These are phyloP conservation scores for Colletotrichum filicis DNA, from an alignment of 2,329 filamentous ascomycete species.

Conservation along the genomic window DNA sequence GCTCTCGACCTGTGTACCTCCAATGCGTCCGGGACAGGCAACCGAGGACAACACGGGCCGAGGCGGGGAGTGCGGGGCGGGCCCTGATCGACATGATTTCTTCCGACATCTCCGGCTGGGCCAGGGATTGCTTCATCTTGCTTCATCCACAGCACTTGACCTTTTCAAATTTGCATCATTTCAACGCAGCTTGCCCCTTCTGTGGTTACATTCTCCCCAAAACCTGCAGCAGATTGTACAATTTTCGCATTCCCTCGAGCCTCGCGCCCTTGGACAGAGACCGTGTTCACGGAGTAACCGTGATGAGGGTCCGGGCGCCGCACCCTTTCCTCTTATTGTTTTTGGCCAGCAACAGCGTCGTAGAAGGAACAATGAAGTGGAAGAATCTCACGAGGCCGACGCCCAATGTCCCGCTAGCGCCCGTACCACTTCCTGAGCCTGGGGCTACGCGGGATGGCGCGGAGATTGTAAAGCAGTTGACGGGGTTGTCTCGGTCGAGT, in stretches of 20 bases:
- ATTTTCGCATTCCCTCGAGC: too few species aligned
- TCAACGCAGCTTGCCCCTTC: too few species aligned
- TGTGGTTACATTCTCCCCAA: not conserved
- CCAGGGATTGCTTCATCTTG: not conserved
- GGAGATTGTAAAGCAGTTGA: slow-evolving; percentile 50
- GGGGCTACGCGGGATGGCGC: slow-evolving; percentile 47
- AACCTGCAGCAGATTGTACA: too few species aligned
- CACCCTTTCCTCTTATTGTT: not conserved
- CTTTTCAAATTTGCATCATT: not conserved
- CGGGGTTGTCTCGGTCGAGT: slow-evolving; percentile 46
- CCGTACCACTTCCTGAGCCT: slow-evolving; percentile 47
- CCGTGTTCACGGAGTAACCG: too few species aligned
- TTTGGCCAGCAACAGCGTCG: not conserved
- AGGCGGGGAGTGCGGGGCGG: not conserved
- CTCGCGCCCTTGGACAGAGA: too few species aligned
- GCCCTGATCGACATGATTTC: not conserved
- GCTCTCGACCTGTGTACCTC: not conserved
- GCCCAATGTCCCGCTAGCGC: slow-evolving; percentile 44
- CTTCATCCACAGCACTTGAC: not conserved
- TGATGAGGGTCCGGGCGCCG: not conserved
- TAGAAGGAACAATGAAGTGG: not conserved
- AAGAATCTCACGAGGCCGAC: slow-evolving; percentile 48
- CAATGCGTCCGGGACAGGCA: not conserved
- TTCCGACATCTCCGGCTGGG: not conserved
- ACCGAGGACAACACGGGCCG: not conserved